Conservation (phyloP, 2,329 filamentous ascomycete species). For the Pyrenochaeta sp. region DNA sequence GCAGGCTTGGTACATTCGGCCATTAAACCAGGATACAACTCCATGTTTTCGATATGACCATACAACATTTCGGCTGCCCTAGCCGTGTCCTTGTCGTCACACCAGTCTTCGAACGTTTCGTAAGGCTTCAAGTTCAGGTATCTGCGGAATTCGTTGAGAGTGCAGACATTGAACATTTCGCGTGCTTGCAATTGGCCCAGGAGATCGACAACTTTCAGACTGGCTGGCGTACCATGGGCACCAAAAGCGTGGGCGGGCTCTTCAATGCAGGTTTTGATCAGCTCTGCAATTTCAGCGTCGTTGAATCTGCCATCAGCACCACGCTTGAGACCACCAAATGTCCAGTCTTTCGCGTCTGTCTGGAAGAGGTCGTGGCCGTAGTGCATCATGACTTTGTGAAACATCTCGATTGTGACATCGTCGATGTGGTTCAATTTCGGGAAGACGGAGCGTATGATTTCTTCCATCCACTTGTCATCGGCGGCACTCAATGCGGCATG, state of each 20-base stretch:
- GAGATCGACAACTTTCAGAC: constrained; percentile 77
- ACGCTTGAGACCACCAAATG: constrained; percentile 71
- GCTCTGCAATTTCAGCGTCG: constrained; percentile 77
- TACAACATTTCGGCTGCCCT: constrained; percentile 65
- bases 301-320: constrained; percentile 71
- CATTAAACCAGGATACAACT: constrained; percentile 81
- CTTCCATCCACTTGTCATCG: constrained; percentile 81
- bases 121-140: constrained; percentile 81
- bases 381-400: constrained; percentile 45
- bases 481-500: constrained; percentile 77
- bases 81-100: constrained; percentile 74
- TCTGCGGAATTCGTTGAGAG: constrained; percentile 82
- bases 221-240: constrained; percentile 73
- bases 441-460: constrained; percentile 45
- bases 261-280: constrained; percentile 71
- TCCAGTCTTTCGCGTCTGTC: constrained; percentile 70
- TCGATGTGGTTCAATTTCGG: constrained; percentile 39
- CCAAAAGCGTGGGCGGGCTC: constrained; percentile 67
- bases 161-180: constrained; percentile 74
- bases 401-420: constrained; percentile 44
- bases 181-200: constrained; percentile 79
- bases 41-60: constrained; percentile 79
- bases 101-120: constrained; percentile 82
- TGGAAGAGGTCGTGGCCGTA: constrained; percentile 63
- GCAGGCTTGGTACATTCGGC: constrained; percentile 79